phyloP scores from a whole-genome alignment of 108 stramenopile species.

The Cyclotella baltica region DNA sequence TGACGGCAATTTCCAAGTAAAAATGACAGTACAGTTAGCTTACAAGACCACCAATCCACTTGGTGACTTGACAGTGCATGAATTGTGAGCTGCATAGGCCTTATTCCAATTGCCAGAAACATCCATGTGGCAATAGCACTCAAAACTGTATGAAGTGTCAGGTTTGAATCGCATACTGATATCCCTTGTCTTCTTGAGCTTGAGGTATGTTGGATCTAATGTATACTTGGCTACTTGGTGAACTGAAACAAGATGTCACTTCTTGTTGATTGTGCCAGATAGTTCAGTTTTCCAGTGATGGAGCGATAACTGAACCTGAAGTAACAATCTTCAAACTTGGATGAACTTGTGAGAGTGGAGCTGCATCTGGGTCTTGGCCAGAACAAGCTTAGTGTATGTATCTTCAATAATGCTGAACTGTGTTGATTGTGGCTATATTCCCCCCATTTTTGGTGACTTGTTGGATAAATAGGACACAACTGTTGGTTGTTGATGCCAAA shows the following conservation, averaged over 20 bases:
- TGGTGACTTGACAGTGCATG: slow-evolving; percentile 28
- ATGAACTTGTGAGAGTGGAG: neutral
- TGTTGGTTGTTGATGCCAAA: no score
- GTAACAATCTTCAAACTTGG: neutral
- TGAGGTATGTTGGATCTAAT: no score
- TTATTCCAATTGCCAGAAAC: no score
- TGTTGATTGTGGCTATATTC: no score
- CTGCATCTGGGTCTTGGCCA: neutral
- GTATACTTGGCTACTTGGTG: no score
- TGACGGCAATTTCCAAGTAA: neutral
- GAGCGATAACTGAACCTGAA: slow-evolving; percentile 35
- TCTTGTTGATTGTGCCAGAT: slow-evolving; percentile 37
- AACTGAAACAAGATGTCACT: no score
- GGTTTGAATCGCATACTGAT: slow-evolving; percentile 14
- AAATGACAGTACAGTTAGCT: neutral
- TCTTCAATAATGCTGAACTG: no score
- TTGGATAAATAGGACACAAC: no score
- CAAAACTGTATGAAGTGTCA: neutral
- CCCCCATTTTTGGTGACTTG: no score
- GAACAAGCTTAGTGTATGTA: no score
- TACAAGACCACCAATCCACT: no score
- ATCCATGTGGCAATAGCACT: slow-evolving; percentile 18
- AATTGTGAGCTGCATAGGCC: neutral
- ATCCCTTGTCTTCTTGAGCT: no score
- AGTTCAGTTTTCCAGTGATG: slow-evolving; percentile 38